Conservation (phyloP, 2,329 filamentous ascomycete species). For the Bipolaris gigantea region DNA sequence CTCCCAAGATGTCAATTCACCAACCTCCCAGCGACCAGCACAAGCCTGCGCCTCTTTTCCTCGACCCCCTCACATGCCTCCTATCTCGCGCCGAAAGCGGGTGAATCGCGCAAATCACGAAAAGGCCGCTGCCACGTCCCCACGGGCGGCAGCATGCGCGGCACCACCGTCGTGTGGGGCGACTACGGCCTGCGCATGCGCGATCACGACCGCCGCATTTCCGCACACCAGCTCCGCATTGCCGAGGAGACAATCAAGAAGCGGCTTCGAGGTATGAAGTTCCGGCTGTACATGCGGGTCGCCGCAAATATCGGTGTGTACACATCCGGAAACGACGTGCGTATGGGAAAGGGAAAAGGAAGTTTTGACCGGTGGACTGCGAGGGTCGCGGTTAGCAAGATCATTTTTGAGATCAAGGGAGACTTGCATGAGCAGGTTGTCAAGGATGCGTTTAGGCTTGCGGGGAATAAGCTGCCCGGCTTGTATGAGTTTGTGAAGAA, state of each 20-base stretch:
- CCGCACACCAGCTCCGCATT: conserved; percentile 80
- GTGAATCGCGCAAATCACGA: conserved; percentile 81
- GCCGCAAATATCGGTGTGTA: conserved; percentile 94
- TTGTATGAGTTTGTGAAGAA: conserved; percentile 93
- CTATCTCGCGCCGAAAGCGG: conserved; percentile 81
- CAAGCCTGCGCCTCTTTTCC: conserved; percentile 65
- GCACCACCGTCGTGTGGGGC: conserved; percentile 94
- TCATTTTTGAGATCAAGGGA: conserved; percentile 91
- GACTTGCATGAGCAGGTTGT: conserved; percentile 93
- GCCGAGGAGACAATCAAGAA: conserved; percentile 93
- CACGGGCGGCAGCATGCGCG: conserved; percentile 87
- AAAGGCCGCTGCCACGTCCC: conserved; percentile 87
- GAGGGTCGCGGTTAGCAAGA: conserved; percentile 84
- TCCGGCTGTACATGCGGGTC: conserved; percentile 87
- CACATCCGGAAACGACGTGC: conserved; percentile 90
- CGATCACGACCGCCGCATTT: conserved; percentile 90
- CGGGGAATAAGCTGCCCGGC: conserved; percentile 90
- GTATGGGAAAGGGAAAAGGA: conserved; percentile 99
- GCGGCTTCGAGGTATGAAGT: conserved; percentile 86
- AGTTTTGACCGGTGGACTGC: conserved; percentile 96
- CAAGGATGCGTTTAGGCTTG: conserved; percentile 88
- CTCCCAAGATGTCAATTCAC: conserved; percentile 39
- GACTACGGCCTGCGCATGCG: conserved; percentile 93
- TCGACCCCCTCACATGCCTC: conserved; percentile 64
- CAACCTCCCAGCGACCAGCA: conserved; percentile 27